Base-by-base conservation (phyloP, 2,329 filamentous ascomycete genomes). In the Apiospora kogelbergensis region DNA sequence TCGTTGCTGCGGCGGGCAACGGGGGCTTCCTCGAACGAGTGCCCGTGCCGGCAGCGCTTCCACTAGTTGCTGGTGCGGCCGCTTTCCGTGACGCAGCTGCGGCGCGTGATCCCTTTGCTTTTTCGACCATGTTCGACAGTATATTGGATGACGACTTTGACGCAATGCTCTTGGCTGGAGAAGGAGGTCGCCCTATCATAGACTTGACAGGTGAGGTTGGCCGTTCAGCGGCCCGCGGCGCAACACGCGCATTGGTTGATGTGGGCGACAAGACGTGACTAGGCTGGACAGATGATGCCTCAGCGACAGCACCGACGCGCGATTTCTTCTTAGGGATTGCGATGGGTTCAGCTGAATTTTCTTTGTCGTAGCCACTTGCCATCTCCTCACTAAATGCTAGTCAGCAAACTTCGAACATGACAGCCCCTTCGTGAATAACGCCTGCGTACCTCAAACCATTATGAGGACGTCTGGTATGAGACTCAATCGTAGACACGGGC, bases 191-290 rank as follows among this genome's bases (percentile, higher is more conserved):
- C 1, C 87, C 83, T 46, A 90, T 82, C 68, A 85, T 84, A 3
- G 87, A 84, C 76, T 91, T 90, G 30, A 81, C 79, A 17, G 88
- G 85, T n/a, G 88, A 87, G 6, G 77, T 76, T 2, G 77, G 75
- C 7, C 83, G 81, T 10, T 78, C 78, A 26, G 83, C 79, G 72
- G 79, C 82, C 65, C 89, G 87, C 24, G 88, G 88, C 26, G 88
- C 82, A 20, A 92, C 85, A 66, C 93, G 89, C 6, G 92, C 92
- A 77, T 97, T 97, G 69, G 91, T 91, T 0, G 93, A 95, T 67
- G 93, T 91, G 1, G 94, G 94, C 1, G 94, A 97, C 2, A 97
- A 84, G 45, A 97, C 87, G 78, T 91, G 85, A 65, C 85, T 81
- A 71, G 88, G 79, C 72, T 83, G 75, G 71, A 84, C 75, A 74